Percentiles rank a stretch among this genome's conserved stretches.
Evolutionary conservation across 2,329 filamentous ascomycete species (phyloP).

Genomic region (Aspergillus unguis): DNA sequence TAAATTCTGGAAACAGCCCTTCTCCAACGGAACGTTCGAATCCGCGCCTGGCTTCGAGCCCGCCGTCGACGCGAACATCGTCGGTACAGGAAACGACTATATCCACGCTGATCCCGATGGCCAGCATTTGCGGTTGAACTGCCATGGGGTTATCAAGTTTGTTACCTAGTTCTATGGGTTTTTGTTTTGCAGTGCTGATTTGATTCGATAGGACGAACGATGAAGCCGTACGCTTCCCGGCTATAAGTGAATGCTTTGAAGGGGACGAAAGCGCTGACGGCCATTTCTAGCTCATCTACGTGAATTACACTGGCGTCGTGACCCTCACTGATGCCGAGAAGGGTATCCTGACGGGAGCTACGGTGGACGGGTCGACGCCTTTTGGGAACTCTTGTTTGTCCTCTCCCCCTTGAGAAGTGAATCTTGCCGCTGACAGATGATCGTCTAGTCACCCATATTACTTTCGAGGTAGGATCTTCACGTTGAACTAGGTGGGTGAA

Average conservation of each 20-base stretch:
- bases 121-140: conserved; percentile 40
- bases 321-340: conserved; percentile 32
- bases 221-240: conserved; percentile 26
- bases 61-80: conserved; percentile 36
- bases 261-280: background rate
- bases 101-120: conserved; percentile 42
- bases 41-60: conserved; percentile 36
- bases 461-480: background rate
- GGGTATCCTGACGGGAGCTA: conserved; percentile 32
- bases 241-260: conserved; percentile 15
- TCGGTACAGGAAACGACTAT: conserved; percentile 42
- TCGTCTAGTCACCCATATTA: background rate
- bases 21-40: conserved; percentile 37
- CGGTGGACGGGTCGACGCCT: conserved; percentile 33
- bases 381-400: conserved; percentile 42
- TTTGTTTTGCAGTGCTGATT: background rate
- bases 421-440: background rate
- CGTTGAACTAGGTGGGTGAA: background rate
- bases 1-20: conserved; percentile 29
- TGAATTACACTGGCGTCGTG: conserved; percentile 42
- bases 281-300: conserved; percentile 32
- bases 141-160: conserved; percentile 41
- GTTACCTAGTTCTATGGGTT: background rate
- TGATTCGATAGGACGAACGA: conserved; percentile 29
- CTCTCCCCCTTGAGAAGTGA: too few relatives aligned